Base-by-base conservation (phyloP, 1,284 basidiomycete species). In the Flammula alnicola region DNA sequence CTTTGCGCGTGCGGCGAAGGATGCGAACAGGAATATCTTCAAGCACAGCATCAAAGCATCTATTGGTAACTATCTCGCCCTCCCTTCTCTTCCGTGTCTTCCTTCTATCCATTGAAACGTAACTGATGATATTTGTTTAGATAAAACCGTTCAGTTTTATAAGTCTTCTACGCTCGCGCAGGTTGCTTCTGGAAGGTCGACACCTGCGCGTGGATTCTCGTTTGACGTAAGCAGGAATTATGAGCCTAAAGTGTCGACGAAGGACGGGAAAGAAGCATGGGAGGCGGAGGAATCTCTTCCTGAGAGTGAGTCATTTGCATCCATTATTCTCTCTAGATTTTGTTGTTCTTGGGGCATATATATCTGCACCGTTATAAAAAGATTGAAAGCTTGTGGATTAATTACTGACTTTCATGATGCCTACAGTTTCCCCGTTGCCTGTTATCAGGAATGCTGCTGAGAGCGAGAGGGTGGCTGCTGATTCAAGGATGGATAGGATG, bases 21-120 rank as follows among this genome's bases (percentile, higher is more conserved):
- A n/a, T n/a, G n/a, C n/a, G n/a, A n/a, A 63, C 31, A 59, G 69
- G 27, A 67, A 62, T 31, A 66, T 65, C 32, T 68, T 89, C 59
- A 88, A 79, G 64, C 86, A 88, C 54, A 81, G 79, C 49, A 74
- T 91, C 54, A 86, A 79, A 63, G 73, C 78, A 54, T 90, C 87
- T 2, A 80, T 91, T 52, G 86, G 88, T 88, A 57, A 31, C 75
- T 58, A 41, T 25, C n/a, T 35, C 45, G 14, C 17, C 30, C 20
- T 26, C 39, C 17, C 17, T 33, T 29, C 16, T 12, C 37, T 8
- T 4, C 12, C 42, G 5, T 30, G 17, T 43, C 39, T 36, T 11
- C 27, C n/a, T 20, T 43, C 17, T 25, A n/a, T n/a, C n/a, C n/a
- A n/a, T n/a, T n/a, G 8, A 44, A 12, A 38, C 23, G 27, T 45